Percentiles rank a stretch among this genome's conserved stretches.
These are phyloP conservation scores for Thalassiosira profunda DNA, from an alignment of 108 stramenopile species.

Conservation along the genomic window DNA sequence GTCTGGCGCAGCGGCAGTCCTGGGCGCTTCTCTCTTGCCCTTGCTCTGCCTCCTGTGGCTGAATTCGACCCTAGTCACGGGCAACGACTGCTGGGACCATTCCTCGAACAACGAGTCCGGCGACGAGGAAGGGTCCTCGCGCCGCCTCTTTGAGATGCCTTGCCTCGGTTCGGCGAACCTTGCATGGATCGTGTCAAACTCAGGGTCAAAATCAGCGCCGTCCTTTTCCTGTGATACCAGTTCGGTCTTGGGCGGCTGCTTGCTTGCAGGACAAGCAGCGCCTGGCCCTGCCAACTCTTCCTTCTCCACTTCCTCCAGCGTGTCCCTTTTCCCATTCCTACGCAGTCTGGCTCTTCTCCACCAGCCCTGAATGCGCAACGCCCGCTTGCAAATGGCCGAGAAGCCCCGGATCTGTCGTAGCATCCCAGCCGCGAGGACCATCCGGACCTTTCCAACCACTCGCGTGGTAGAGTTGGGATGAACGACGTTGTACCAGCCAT, in stretches of 20 bases:
- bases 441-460: slow-evolving; percentile 28
- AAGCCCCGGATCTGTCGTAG: slow-evolving; percentile 12
- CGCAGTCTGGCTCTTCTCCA: slow-evolving; percentile 15
- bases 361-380: slow-evolving; percentile 11
- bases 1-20: neutral
- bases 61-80: neutral
- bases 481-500: slow-evolving; percentile 26
- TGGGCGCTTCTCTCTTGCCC: neutral
- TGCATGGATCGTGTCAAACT: slow-evolving; percentile 6
- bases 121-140: slow-evolving; percentile 17
- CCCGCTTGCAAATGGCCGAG: neutral
- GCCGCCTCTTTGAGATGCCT: neutral
- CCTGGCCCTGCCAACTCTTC: too few species aligned
- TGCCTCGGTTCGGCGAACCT: neutral
- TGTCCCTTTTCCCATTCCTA: neutral
- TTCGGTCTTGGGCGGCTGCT: neutral
- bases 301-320: neutral
- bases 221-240: neutral
- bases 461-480: slow-evolving; percentile 3
- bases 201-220: neutral
- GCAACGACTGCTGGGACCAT: slow-evolving; percentile 28
- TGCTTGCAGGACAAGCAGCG: neutral
- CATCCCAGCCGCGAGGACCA: slow-evolving; percentile 21
- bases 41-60: neutral
- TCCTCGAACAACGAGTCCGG: slow-evolving; percentile 47